Conservation (phyloP, 2,329 filamentous ascomycete genomes). For the Aspergillus candidus region DNA sequence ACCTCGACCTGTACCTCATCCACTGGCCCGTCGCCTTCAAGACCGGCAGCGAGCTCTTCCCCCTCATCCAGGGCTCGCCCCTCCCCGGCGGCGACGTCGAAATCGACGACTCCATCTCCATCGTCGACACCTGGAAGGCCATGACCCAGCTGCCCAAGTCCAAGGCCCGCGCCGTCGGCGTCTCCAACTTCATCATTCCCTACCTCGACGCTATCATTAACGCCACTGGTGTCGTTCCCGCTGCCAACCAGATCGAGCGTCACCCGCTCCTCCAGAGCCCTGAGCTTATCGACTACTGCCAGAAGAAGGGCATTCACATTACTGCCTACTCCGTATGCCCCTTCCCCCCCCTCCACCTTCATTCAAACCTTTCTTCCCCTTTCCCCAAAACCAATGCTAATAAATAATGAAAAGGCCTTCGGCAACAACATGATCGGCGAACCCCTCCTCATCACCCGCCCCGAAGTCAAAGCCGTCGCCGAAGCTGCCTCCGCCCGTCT, state of each 20-base stretch:
- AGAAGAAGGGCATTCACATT: constrained; percentile 53
- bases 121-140: constrained; percentile 41
- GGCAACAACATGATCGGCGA: constrained; percentile 56
- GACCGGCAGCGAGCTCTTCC: constrained; percentile 41
- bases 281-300: constrained; percentile 52
- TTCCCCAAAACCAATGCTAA: constrained; percentile 1
- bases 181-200: constrained; percentile 37
- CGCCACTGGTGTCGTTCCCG: constrained; percentile 52
- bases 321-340: constrained; percentile 54
- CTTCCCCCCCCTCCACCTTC: neutral
- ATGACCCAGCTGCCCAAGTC: constrained; percentile 40
- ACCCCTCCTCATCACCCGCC: constrained; percentile 58
- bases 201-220: constrained; percentile 52
- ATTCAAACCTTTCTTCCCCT: neutral
- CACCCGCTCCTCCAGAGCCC: constrained; percentile 62
- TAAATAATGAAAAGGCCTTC: constrained; percentile 37
- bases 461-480: constrained; percentile 58
- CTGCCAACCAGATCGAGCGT: constrained; percentile 63
- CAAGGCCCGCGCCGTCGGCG: constrained; percentile 38
- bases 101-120: constrained; percentile 41
- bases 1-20: constrained; percentile 45
- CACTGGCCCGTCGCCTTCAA: constrained; percentile 45
- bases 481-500: constrained; percentile 45
- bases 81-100: constrained; percentile 34
- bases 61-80: constrained; percentile 34